Conservation (phyloP, 495 filamentous ascomycete genomes). For the Xanthoparmelia taractica region DNA sequence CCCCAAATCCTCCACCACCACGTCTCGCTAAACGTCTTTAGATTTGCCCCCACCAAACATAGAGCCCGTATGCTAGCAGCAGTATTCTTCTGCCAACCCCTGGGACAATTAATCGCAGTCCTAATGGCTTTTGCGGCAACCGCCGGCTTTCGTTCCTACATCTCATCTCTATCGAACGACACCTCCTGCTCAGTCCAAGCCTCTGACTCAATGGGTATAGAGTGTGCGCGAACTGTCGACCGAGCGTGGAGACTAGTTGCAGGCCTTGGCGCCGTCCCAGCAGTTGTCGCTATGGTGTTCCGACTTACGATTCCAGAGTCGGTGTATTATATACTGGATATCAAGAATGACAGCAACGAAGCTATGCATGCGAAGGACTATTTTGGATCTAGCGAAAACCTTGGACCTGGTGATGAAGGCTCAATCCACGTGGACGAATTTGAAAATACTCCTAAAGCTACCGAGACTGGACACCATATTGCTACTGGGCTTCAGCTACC, state of each 20-base stretch:
- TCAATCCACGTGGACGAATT: constrained; percentile 3
- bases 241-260: constrained; percentile 54
- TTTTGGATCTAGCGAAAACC: constrained; percentile 21
- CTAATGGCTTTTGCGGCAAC: constrained; percentile 44
- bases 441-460: constrained; percentile 17
- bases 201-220: constrained; percentile 28
- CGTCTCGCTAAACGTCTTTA: constrained; percentile 17
- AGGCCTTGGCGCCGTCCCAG: constrained; percentile 54
- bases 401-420: background rate
- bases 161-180: background rate
- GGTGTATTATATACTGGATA: constrained; percentile 47
- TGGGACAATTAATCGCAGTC: constrained; percentile 57
- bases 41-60: constrained; percentile 51
- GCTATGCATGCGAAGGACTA: constrained; percentile 24
- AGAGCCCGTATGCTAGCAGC: constrained; percentile 57
- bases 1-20: background rate
- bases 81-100: constrained; percentile 59
- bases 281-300: constrained; percentile 49
- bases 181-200: constrained; percentile 12
- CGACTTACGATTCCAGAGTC: constrained; percentile 57
- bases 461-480: constrained; percentile 6
- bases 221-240: constrained; percentile 33
- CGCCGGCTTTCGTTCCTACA: constrained; percentile 30
- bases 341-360: constrained; percentile 34
- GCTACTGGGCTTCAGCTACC: constrained; percentile 28